Conservation (phyloP, 768 basidiomycete genomes). For the Pulveroboletus sp. region DNA sequence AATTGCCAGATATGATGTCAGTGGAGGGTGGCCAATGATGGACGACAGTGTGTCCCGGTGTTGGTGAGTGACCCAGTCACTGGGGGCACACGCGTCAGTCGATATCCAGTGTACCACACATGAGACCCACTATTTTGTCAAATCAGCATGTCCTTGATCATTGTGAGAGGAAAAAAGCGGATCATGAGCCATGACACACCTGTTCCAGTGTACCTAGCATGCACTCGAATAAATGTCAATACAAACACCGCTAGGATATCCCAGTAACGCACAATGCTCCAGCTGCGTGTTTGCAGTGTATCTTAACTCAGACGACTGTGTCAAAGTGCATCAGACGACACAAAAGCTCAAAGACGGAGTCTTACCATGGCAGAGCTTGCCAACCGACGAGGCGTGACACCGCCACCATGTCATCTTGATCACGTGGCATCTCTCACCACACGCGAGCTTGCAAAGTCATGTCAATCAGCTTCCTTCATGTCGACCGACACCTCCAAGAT, state of each 20-base stretch:
- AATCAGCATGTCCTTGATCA: conserved; percentile 82
- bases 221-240: conserved; percentile 52
- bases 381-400: neutral
- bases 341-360: neutral
- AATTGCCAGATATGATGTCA: conserved; percentile 85
- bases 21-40: conserved; percentile 86
- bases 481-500: conserved; percentile 35
- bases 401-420: conserved; percentile 8
- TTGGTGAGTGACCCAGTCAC: conserved; percentile 97
- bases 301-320: conserved; percentile 84
- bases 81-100: conserved; percentile 32
- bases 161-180: conserved; percentile 9
- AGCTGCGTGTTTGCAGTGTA: conserved; percentile 97
- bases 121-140: conserved; percentile 85
- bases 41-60: conserved; percentile 94
- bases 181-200: conserved; percentile 46
- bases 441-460: neutral
- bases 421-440: conserved; percentile 11
- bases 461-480: conserved; percentile 28
- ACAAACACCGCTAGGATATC: neutral
- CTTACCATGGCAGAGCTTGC: conserved; percentile 19
- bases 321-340: conserved; percentile 1
- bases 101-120: neutral
- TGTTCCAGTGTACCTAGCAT: conserved; percentile 94
- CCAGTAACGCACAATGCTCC: conserved; percentile 73